These are phyloP conservation scores for Colletotrichum neosansevieriae DNA, from an alignment of 2,329 filamentous ascomycete species.

Conservation along the genomic window DNA sequence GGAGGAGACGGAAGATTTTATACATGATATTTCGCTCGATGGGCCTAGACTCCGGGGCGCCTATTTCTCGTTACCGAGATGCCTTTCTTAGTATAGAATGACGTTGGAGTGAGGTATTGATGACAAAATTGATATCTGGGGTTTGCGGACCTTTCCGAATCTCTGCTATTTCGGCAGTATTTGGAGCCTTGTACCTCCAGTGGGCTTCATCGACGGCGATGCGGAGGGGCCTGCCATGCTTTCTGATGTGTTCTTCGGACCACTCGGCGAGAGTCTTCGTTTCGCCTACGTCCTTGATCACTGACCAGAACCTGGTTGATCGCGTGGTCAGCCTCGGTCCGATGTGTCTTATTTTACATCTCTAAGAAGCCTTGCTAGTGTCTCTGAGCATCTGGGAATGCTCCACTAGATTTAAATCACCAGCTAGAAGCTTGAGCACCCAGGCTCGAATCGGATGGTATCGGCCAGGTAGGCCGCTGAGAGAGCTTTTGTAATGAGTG, in stretches of 20 bases:
- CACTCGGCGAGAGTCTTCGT: background rate
- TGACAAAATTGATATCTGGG: too few species aligned
- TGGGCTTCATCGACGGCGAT: constrained; percentile 12
- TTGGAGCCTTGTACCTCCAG: background rate
- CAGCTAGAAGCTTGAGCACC: too few species aligned
- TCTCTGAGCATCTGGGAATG: too few species aligned
- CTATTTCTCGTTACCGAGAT: background rate
- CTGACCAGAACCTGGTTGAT: background rate
- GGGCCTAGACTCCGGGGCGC: background rate
- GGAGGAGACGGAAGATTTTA: constrained; percentile 52
- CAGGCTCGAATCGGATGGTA: too few species aligned
- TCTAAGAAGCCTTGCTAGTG: too few species aligned
- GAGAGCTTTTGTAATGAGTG: too few species aligned
- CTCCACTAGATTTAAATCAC: too few species aligned
- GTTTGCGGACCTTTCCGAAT: background rate
- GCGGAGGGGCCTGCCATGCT: background rate
- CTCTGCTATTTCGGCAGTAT: background rate
- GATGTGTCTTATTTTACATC: background rate
- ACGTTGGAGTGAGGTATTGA: background rate
- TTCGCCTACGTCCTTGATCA: background rate
- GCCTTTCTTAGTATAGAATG: background rate
- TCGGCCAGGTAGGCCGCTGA: too few species aligned
- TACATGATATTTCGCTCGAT: constrained; percentile 18
- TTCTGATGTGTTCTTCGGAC: constrained; percentile 2
- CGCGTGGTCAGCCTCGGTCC: background rate